Evolutionary conservation across 2,329 filamentous ascomycete genomes (phyloP), one percentile per base, ranked within the genome.

Genomic region (Trichothecium sympodiale): DNA sequence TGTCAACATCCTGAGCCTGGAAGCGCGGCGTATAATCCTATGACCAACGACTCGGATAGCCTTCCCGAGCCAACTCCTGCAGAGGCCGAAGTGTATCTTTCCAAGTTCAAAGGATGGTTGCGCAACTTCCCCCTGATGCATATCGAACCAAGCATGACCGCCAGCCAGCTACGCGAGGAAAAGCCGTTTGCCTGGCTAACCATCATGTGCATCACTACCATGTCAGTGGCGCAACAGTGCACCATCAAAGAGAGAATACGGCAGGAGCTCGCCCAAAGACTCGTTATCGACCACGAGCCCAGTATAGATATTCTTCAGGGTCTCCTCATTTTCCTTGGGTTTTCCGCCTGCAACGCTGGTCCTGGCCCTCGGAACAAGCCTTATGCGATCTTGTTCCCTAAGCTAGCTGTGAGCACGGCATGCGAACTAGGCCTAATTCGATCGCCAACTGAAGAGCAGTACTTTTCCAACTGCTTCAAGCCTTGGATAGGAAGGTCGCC

Each of bases 261-360:
- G 29, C 54, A 61, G 31, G 56, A 65, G 17, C 35, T 73, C 12
- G 59, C 65, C 0, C 55, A 62, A n/a, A 61, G 59, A 37, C 51
- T 71, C 17, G 44, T 74, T 6, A 39, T 71, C 10, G 58, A 67
- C 8, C 53, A 60, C n/a, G 67, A 73, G 37, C 61, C 63, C 34
- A 62, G 50, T 33, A 52, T 74, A 28, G 73, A 77, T 41, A 42
- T 75, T 9, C 51, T 77, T 2, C 54, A 69, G 9, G 71, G 70
- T 0, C 39, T 74, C 4, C 45, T 77, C 13, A 56, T 43, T 35
- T 64, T 54, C 36, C 53, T 62, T 16, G 53, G 56, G 23, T 75
- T 70, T 67, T 65, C 61, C 41, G 60, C 44, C 33, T 55, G 51
- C 47, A 62, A 42, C 47, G 27, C 28, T 9, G 35, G 38, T 18